Evolutionary conservation across 371 early-diverging fungal genomes (phyloP), one percentile per base, ranked within the genome.

Genomic region (Choanephora cucurbitarum): DNA sequence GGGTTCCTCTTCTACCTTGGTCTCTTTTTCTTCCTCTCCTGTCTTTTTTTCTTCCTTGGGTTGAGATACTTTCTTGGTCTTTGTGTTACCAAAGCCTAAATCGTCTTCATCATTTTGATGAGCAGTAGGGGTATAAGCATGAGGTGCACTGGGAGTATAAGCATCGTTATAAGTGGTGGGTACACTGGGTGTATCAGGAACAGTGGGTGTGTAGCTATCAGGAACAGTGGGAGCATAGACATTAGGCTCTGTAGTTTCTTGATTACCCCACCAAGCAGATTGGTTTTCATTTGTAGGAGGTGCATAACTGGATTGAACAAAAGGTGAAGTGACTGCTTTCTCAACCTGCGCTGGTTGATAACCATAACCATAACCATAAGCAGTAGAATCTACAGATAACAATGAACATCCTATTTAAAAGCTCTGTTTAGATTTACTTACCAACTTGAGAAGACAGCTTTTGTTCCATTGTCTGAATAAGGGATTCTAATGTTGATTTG

Each of bases 41-140:
- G 4, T 33, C 53, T 14, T 28, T 21, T 14, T 32, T 40, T 1
- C 18, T 24, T n/a, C 48, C 44, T 34, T 28, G 7, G 34, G 32
- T 5, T 23, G 40, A 8, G 33, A 44, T 11, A 60, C 52, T 37
- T 62, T 55, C 24, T 64, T 77, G 11, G 58, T 45, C 2, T 72
- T 47, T 15, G 64, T 69, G 39, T 84, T 84, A 22, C 84, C 81
- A 24, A 84, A 73, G n/a, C 84, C 84, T 41, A 84, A 66, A 56
- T 79, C 82, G 49, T 78, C 80, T 37, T 77, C 77, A 14, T 70
- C 11, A 52, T 2, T n/a, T 51, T 18, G 2, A 58, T 44, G n/a
- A 46, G 23, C 17, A 13, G 52, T 13, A 45, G 69, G 60, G 22
- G 37, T 58, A 17, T 58, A 64, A 15, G 57, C 43, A 48, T 52